Percentiles rank a stretch among this genome's conserved stretches.
Conservation (phyloP, 805 yeast genomes). For the Ogataea neopini region DNA sequence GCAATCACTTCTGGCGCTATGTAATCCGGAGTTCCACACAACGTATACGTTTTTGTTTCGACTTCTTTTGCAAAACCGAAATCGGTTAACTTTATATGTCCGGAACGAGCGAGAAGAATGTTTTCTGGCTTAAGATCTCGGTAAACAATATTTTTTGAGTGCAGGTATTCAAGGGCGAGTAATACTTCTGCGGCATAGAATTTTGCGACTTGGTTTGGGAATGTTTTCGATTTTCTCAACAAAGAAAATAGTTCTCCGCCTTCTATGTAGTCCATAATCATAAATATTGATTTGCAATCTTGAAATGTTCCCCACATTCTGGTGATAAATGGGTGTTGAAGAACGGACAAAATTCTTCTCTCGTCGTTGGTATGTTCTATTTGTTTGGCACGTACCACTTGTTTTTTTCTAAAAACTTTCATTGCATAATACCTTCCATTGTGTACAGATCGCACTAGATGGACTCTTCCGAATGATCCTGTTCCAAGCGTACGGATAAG, state of each 20-base stretch:
- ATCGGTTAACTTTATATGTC: constrained; percentile 61
- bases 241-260: constrained; percentile 62
- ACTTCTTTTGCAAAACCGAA: constrained; percentile 67
- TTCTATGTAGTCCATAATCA: constrained; percentile 67
- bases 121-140: constrained; percentile 65
- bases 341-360: constrained; percentile 56
- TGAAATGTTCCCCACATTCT: constrained; percentile 72
- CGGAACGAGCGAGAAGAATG: constrained; percentile 56
- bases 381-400: constrained; percentile 61
- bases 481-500: constrained; percentile 60
- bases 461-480: constrained; percentile 63
- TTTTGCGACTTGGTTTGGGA: constrained; percentile 64
- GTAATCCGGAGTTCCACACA: constrained; percentile 66
- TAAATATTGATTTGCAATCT: constrained; percentile 54
- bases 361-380: constrained; percentile 67
- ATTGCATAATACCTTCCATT: constrained; percentile 62
- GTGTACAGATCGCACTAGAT: constrained; percentile 56
- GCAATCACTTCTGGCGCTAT: constrained; percentile 69
- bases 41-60: constrained; percentile 57
- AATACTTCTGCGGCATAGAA: constrained; percentile 65
- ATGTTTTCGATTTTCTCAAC: constrained; percentile 56
- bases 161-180: constrained; percentile 58
- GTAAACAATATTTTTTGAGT: constrained; percentile 58
- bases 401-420: constrained; percentile 56
- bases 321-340: constrained; percentile 60